Base-by-base conservation (phyloP, 1,139 yeast species). In the Suhomyces maxii region DNA sequence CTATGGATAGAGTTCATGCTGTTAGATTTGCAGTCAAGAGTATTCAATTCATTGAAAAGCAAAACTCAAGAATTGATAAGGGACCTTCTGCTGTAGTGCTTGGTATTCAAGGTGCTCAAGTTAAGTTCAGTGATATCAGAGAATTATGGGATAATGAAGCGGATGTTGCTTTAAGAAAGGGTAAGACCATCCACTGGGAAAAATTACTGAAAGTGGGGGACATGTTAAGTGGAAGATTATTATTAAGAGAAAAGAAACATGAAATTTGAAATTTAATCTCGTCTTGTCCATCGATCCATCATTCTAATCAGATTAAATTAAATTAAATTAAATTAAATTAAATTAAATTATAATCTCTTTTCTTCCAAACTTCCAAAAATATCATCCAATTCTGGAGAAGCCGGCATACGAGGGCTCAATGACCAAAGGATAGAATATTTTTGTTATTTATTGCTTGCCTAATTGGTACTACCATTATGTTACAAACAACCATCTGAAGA, bases 1-100 rank as follows among this genome's bases (percentile, higher is more conserved):
- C 98, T 7, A 88, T 90, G 68, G 99, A 93, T 67, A 83, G 98
- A 69, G 87, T 91, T 18, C 80, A 93, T 53, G 97, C 96, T 12
- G 86, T 95, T 11, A 80, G 98, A 64, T 85, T 86, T 65, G 96
- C 97, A 5, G 84, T 91, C 54, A 85, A 83, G 66, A 89, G 97
- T 46, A 84, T 90, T 44, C 87, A 88, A 63, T 93, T 89, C 68
- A 80, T 93, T 54, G 98, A 93, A 64, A 76, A 79, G 5, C 56
- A 45, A 45, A 48, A 45, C 35, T 47, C 43, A 11, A 26, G 12
- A 13, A 26, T 34, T 7, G 36, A 39, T 23, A 8, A n/a, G 8
- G 37, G 14, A 1, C 39, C 50, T 9, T 31, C 79, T 40, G 84
- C 89, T 13, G 84, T 82, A 40, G 86, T 86, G 14, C 77, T 85